phyloP scores from a whole-genome alignment of 257 asterid species.

The Solanum gandarillasii region DNA sequence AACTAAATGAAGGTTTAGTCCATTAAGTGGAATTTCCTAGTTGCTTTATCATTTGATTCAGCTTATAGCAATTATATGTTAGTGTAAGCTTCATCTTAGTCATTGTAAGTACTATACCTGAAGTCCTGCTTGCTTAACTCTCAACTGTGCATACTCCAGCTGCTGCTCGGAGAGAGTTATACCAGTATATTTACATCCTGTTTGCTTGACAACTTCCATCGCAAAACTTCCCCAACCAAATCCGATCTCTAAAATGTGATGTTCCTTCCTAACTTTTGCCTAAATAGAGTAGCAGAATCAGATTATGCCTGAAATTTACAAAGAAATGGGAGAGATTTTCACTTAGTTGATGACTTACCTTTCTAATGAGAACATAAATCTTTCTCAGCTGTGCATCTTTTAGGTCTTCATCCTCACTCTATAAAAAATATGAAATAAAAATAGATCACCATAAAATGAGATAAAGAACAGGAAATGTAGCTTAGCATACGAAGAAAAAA shows the following conservation, averaged over 20 bases:
- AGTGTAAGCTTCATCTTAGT: background rate
- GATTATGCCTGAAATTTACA: background rate
- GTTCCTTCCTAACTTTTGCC: constrained; percentile 54
- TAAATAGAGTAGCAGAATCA: background rate
- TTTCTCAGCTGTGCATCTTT: constrained; percentile 72
- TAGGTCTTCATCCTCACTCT: constrained; percentile 65
- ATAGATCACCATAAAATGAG: background rate
- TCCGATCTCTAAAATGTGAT: constrained; percentile 81
- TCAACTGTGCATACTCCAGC: constrained; percentile 49
- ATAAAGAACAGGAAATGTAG: background rate
- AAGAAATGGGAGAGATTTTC: background rate
- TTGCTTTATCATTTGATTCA: too few relatives aligned
- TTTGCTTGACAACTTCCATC: constrained; percentile 60
- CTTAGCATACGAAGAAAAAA: background rate
- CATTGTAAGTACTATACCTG: constrained; percentile 24
- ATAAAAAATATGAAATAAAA: background rate
- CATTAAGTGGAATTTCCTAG: too few relatives aligned
- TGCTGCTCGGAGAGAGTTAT: constrained; percentile 78
- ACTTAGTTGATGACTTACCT: constrained; percentile 21
- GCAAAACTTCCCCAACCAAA: constrained; percentile 94
- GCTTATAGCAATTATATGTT: too few relatives aligned
- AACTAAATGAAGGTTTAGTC: too few relatives aligned
- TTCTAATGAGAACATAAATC: constrained; percentile 54
- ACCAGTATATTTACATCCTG: constrained; percentile 87
- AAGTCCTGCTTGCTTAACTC: constrained; percentile 71